Evolutionary conservation across 495 filamentous ascomycete species (phyloP).

Genomic region (Geoglossum glabrum): DNA sequence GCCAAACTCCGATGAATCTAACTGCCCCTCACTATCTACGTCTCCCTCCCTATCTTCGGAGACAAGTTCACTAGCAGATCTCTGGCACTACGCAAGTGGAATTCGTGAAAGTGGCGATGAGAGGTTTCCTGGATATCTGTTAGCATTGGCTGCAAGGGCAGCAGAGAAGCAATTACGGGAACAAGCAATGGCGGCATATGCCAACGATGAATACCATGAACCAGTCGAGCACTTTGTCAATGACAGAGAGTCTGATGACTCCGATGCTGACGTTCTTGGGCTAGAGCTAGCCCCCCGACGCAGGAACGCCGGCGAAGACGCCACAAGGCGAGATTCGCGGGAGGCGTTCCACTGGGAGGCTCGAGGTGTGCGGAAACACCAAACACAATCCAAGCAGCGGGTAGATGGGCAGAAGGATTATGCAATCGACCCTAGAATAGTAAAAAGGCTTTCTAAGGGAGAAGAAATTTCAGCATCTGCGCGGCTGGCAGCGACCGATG

Average conservation of each 20-base stretch:
- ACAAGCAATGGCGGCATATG: conserved; percentile 48
- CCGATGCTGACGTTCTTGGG: conserved; percentile 9
- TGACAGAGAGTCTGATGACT: conserved; percentile 27
- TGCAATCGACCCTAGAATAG: neutral
- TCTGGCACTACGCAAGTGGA: conserved; percentile 22
- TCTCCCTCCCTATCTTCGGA: conserved; percentile 24
- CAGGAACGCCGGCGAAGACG: neutral
- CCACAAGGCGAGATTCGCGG: conserved; percentile 7
- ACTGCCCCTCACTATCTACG: conserved; percentile 28
- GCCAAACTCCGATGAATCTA: conserved; percentile 30
- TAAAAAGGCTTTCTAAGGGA: neutral
- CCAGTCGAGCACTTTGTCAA: conserved; percentile 39
- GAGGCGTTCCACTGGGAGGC: conserved; percentile 21
- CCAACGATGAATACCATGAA: conserved; percentile 42
- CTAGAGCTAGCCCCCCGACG: neutral
- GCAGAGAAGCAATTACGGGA: conserved; percentile 54
- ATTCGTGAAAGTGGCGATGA: conserved; percentile 45
- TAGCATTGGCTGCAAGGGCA: conserved; percentile 53
- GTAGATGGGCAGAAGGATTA: neutral
- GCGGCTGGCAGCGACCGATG: neutral
- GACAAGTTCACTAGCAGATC: conserved; percentile 13
- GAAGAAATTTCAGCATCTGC: neutral
- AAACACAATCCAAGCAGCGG: conserved; percentile 19
- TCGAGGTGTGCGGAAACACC: conserved; percentile 23
- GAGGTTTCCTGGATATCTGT: conserved; percentile 49